These are phyloP conservation scores for Suillus discolor DNA, from an alignment of 768 basidiomycete genomes.

Conservation along the genomic window DNA sequence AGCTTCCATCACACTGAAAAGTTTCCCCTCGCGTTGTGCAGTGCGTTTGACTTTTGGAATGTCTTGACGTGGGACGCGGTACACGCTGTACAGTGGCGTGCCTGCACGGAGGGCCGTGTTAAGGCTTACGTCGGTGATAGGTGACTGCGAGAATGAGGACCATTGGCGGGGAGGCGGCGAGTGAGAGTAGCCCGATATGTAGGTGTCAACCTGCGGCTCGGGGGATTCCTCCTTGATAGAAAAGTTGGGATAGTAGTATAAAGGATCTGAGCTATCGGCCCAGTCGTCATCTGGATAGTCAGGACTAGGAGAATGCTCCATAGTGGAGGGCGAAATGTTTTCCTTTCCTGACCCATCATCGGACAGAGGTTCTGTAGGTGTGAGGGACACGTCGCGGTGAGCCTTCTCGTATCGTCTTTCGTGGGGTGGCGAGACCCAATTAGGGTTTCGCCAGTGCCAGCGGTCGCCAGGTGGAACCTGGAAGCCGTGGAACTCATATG, in stretches of 20 bases:
- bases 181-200: constrained; percentile 18
- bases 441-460: constrained; percentile 38
- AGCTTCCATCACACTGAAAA: constrained; percentile 30
- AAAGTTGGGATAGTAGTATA: constrained; percentile 4
- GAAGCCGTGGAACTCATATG: constrained; percentile 21
- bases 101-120: constrained; percentile 29
- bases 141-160: constrained; percentile 30
- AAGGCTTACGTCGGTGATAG: constrained; percentile 26
- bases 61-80: constrained; percentile 33
- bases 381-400: constrained; percentile 20
- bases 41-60: constrained; percentile 26
- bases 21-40: constrained; percentile 34
- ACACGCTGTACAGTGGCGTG: constrained; percentile 37
- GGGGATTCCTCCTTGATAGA: constrained; percentile 13
- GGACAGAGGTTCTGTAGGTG: constrained; percentile 33
- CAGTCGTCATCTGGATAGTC: constrained; percentile 14
- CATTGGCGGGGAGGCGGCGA: constrained; percentile 27
- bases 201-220: constrained; percentile 12
- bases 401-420: constrained; percentile 14
- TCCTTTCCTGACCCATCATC: constrained; percentile 18
- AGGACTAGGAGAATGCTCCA: constrained; percentile 1
- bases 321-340: neutral
- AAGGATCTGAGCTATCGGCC: constrained; percentile 4
- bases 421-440: constrained; percentile 35
- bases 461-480: constrained; percentile 30